Evolutionary conservation across 1,139 yeast genomes (phyloP).

Genomic region (Geotrichum citri-aurantii): DNA sequence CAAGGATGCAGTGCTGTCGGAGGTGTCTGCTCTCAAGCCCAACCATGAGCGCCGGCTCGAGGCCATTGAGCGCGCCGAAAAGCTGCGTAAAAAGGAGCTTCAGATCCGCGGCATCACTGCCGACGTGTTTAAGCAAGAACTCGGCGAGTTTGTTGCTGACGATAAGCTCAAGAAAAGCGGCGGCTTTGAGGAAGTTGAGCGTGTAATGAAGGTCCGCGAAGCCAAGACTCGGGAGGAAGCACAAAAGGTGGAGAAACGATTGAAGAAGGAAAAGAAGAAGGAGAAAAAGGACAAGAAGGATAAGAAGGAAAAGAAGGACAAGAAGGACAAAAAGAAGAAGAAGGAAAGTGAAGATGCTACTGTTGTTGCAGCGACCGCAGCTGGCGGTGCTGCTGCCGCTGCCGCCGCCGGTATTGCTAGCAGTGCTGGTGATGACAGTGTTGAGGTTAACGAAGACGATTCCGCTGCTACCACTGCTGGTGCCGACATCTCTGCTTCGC

Average conservation of each 20-base stretch:
- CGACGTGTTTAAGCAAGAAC: slow-evolving; percentile 74
- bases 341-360: slow-evolving; percentile 19
- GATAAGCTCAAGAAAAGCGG: slow-evolving; percentile 73
- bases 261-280: slow-evolving; percentile 1
- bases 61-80: slow-evolving; percentile 85
- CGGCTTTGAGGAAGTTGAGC: slow-evolving; percentile 81
- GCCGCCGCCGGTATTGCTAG: not conserved
- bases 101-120: slow-evolving; percentile 43
- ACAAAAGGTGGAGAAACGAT: slow-evolving; percentile 18
- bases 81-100: slow-evolving; percentile 65
- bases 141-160: slow-evolving; percentile 72
- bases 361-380: too few species aligned
- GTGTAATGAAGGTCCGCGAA: slow-evolving; percentile 60
- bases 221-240: slow-evolving; percentile 35
- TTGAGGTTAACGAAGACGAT: not conserved
- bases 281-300: slow-evolving; percentile 45
- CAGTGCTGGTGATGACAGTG: not conserved
- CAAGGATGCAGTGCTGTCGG: slow-evolving; percentile 73
- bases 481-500: not conserved
- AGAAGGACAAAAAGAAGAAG: slow-evolving; percentile 33
- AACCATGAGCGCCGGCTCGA: slow-evolving; percentile 79
- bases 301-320: slow-evolving; percentile 47
- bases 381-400: not conserved
- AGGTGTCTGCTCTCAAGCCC: slow-evolving; percentile 73
- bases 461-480: not conserved